These are phyloP conservation scores for Cordia subcordata DNA, from an alignment of 257 asterid species.

Conservation along the genomic window DNA sequence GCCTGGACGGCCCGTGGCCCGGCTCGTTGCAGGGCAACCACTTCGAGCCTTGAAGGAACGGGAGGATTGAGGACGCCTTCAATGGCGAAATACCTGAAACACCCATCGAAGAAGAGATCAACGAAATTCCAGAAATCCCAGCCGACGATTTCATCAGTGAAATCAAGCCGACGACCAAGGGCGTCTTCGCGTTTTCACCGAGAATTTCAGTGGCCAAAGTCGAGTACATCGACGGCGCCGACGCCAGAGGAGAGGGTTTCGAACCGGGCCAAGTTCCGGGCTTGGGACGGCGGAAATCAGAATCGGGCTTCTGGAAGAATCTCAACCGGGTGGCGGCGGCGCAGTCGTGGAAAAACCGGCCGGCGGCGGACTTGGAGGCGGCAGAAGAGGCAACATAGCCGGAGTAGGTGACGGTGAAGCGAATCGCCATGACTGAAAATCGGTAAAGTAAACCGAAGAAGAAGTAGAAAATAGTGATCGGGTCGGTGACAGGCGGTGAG, in stretches of 20 bases:
- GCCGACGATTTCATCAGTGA: not conserved
- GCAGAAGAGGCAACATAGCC: conserved; percentile 42
- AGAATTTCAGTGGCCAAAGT: not conserved
- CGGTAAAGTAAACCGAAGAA: conserved; percentile 24
- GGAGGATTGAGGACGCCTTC: conserved; percentile 45
- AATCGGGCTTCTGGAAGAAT: conserved; percentile 42
- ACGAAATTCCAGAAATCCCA: not conserved
- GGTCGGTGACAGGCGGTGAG: not conserved
- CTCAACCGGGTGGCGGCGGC: conserved; percentile 26
- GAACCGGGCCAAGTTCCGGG: not conserved
- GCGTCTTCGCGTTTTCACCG: not conserved
- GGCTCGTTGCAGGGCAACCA: conserved; percentile 75
- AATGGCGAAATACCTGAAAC: conserved; percentile 58
- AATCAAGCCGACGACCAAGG: not conserved
- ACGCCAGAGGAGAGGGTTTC: not conserved
- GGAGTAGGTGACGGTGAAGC: conserved; percentile 72
- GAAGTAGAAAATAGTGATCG: conserved; percentile 26
- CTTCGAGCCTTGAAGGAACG: conserved; percentile 54
- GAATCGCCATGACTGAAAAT: conserved; percentile 65
- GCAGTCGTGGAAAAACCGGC: not conserved
- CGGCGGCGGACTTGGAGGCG: conserved; percentile 17
- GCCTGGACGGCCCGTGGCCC: conserved; percentile 2
- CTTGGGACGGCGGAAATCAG: conserved; percentile 3
- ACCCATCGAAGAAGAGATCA: conserved; percentile 11
- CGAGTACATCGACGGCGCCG: not conserved